Base-by-base conservation (phyloP, 768 basidiomycete genomes). In the Tricholoma bakamatsutake region DNA sequence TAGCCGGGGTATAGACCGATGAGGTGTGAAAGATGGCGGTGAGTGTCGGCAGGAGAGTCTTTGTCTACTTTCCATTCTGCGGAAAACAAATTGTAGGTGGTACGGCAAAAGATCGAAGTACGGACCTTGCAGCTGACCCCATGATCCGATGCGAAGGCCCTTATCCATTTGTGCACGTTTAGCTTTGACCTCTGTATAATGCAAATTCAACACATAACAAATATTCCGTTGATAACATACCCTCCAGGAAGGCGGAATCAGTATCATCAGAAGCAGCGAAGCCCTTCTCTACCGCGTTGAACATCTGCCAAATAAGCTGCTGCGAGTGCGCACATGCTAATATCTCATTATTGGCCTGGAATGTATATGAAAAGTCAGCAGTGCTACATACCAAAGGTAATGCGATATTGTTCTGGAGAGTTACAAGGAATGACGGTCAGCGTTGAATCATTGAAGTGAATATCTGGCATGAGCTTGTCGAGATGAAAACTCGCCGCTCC, bases 51-150 rank as follows among this genome's bases (percentile, higher is more conserved):
- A 1, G 75, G 77, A 0, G 67, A 73, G 66, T 90, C 88, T 63
- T 82, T 78, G 55, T 89, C 88, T 18, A 88, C 66, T 64, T 90
- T 90, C 88, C 88, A 90, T 68, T 90, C 88, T 88, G 57, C 30
- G 13, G 43, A 27, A 12, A 3, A 13, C 9, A 17, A 13, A 5
- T 45, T 45, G 24, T 12, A 27, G 9, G 24, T 13, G 31, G 15
- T 9, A 10, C 8, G 24, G 13, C 3, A 43, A 30, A 13, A 43
- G 28, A n/a, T 30, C 5, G 33, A 42, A 17, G n/a, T 28, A 24
- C 56, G 24, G 28, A 86, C 87, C 87, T 81, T 88, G 87, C 12
- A 90, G 75, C 64, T 90, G 87, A 8, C 87, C 85, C 87, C 85
- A 89, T 4, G 73, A 79, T 27, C 88, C 88, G 48, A 90, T 77